These are phyloP conservation scores for Ceratocystis alfenasii DNA, from an alignment of 2,329 filamentous ascomycete species.

Conservation along the genomic window DNA sequence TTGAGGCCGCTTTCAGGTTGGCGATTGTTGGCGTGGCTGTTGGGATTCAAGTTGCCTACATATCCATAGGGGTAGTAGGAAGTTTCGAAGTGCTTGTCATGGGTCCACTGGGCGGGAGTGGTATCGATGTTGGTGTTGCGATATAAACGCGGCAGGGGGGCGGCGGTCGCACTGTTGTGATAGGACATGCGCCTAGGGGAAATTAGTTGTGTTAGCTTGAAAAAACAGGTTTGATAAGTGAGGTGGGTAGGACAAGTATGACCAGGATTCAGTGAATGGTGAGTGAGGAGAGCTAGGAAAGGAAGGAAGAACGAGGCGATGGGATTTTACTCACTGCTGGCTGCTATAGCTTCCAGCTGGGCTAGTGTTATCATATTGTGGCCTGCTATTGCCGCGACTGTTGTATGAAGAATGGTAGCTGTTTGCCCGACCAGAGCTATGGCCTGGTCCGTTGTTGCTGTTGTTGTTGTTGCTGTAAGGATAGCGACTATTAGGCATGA, in stretches of 20 bases:
- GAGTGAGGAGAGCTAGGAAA: background rate
- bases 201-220: background rate
- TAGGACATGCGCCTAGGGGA: slow-evolving; percentile 12
- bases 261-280: background rate
- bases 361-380: background rate
- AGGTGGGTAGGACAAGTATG: background rate
- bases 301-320: background rate
- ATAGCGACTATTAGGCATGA: slow-evolving; percentile 88
- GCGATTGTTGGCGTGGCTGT: background rate
- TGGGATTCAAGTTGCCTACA: slow-evolving; percentile 19
- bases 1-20: slow-evolving; percentile 34
- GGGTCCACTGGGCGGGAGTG: slow-evolving; percentile 59
- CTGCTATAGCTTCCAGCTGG: background rate
- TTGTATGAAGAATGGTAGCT: slow-evolving; percentile 54
- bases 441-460: slow-evolving; percentile 31
- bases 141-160: background rate
- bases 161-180: background rate
- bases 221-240: background rate
- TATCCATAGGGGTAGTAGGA: slow-evolving; percentile 33
- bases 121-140: slow-evolving; percentile 1
- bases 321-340: slow-evolving; percentile 1
- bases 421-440: slow-evolving; percentile 48
- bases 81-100: slow-evolving; percentile 70
- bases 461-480: slow-evolving; percentile 29
- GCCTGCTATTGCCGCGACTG: background rate